Conservation (phyloP, 257 asterid species). For the Solanum chiquidenum region DNA sequence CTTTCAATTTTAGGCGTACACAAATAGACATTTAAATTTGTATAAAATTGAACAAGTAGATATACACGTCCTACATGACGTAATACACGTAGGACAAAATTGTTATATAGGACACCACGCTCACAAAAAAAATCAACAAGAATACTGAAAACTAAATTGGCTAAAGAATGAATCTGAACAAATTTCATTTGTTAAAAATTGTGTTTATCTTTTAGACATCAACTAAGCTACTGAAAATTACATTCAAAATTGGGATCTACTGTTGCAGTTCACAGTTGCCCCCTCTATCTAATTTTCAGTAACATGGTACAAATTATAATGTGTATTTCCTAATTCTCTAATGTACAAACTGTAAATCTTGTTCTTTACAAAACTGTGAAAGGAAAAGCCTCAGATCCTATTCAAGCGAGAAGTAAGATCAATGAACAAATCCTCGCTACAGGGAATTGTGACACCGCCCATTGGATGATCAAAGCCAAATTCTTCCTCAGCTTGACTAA, state of each 20-base stretch:
- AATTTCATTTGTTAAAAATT: not conserved
- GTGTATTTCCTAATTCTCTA: not conserved
- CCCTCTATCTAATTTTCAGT: not conserved
- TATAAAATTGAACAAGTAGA: no score
- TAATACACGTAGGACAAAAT: not conserved
- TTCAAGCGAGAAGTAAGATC: conserved; percentile 17
- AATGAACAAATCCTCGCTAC: conserved; percentile 16
- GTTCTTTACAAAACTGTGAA: no score
- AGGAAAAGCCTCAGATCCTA: not conserved
- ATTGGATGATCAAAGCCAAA: conserved; percentile 15
- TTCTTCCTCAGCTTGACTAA: conserved; percentile 28
- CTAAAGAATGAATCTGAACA: not conserved
- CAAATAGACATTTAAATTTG: no score
- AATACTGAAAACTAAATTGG: not conserved
- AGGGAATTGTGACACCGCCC: not conserved
- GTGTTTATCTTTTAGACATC: not conserved
- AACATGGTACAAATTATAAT: no score
- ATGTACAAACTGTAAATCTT: not conserved
- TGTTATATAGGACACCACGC: no score
- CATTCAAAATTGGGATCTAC: not conserved
- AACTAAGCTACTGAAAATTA: not conserved
- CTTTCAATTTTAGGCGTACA: no score
- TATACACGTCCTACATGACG: not conserved
- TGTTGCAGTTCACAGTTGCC: not conserved
- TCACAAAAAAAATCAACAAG: not conserved